Evolutionary conservation across 306 rosid genomes (phyloP).

Genomic region (Rosa persica): DNA sequence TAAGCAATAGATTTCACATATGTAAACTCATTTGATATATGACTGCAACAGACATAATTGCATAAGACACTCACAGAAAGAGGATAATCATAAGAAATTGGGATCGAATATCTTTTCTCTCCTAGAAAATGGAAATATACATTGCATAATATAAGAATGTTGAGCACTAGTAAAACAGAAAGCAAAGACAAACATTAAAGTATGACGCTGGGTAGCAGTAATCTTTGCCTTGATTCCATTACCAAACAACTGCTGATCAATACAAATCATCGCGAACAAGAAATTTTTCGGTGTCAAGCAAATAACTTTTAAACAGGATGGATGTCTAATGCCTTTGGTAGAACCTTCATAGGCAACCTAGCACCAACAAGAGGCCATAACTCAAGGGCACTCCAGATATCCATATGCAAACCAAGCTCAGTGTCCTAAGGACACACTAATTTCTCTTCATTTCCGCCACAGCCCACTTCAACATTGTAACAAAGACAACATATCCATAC

Average conservation of each 20-base stretch:
- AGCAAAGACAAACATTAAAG: not conserved
- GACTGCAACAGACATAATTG: not conserved
- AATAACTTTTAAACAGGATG: not conserved
- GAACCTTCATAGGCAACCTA: not conserved
- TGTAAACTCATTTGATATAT: not conserved
- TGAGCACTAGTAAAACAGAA: not conserved
- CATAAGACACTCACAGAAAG: not conserved
- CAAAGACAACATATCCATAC: not conserved
- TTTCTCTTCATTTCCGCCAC: not conserved
- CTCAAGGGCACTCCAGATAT: not conserved
- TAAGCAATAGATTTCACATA: constrained; percentile 4
- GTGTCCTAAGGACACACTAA: not conserved
- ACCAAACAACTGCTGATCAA: not conserved
- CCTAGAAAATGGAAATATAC: not conserved
- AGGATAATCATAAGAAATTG: not conserved
- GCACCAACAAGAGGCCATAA: not conserved
- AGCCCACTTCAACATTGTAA: not conserved
- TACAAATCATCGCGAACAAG: not conserved
- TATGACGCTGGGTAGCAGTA: not conserved
- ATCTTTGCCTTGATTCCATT: not conserved
- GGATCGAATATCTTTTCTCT: no score
- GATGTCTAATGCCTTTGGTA: not conserved
- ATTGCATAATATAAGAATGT: no score
- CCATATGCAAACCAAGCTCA: not conserved
- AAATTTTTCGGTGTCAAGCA: not conserved